A percentile compares a stretch with the other conserved stretches of the same genome.
These are phyloP conservation scores for Coemansia sp. DNA, from an alignment of 192 early-diverging fungal species.

Conservation along the genomic window DNA sequence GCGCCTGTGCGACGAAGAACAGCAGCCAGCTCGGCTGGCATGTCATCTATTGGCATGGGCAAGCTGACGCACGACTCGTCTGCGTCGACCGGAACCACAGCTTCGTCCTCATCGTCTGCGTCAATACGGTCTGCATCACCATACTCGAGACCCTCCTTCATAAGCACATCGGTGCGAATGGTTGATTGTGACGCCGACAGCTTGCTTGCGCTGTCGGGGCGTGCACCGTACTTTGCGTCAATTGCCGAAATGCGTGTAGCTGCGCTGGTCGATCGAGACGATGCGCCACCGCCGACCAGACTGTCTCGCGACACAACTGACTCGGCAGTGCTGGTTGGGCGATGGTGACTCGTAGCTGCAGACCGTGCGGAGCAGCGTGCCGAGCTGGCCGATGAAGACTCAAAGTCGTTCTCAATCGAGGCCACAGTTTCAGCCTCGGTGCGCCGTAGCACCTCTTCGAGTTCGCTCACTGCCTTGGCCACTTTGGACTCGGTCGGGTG, in stretches of 20 bases:
- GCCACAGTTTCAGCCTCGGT: constrained; percentile 44
- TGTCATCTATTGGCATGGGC: constrained; percentile 44
- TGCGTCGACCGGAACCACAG: constrained; percentile 39
- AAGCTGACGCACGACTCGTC: constrained; percentile 42
- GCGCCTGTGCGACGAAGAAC: constrained; percentile 51
- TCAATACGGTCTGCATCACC: constrained; percentile 32
- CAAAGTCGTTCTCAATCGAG: constrained; percentile 38
- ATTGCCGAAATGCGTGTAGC: constrained; percentile 42
- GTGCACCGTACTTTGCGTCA: constrained; percentile 26
- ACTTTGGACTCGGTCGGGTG: constrained; percentile 55
- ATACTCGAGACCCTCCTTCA: constrained; percentile 47
- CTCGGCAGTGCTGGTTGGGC: constrained; percentile 20
- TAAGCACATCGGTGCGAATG: constrained; percentile 41
- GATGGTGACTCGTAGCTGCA: not conserved
- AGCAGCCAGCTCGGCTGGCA: constrained; percentile 48
- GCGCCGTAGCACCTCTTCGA: constrained; percentile 51
- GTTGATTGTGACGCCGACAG: constrained; percentile 47
- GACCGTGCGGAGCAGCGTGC: not conserved
- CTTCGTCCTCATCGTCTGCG: constrained; percentile 30
- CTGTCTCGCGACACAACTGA: constrained; percentile 39
- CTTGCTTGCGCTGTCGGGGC: constrained; percentile 31
- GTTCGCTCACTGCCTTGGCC: constrained; percentile 55
- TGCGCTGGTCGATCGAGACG: constrained; percentile 43
- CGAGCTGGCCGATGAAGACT: not conserved
- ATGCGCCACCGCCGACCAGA: constrained; percentile 49